These are phyloP conservation scores for Phalaenopsis equestris DNA, from an alignment of 106 monocot species.

Conservation along the genomic window DNA sequence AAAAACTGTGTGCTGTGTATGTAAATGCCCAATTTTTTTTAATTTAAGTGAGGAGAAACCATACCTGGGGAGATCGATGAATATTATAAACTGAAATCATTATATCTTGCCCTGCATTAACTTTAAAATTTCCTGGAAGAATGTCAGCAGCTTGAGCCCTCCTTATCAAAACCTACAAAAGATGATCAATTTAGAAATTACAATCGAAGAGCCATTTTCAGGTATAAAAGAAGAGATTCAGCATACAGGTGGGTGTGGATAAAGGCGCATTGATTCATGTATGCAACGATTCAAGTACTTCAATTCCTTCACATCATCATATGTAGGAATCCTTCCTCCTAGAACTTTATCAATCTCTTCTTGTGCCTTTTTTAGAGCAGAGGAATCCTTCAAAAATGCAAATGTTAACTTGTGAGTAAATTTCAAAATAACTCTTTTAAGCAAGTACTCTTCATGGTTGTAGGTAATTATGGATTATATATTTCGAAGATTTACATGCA, in stretches of 20 bases:
- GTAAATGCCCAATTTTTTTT: not conserved
- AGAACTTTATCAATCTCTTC: slow-evolving; percentile 83
- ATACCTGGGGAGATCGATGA: slow-evolving; percentile 77
- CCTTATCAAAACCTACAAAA: slow-evolving; percentile 78
- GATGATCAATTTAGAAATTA: not conserved
- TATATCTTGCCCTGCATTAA: slow-evolving; percentile 87
- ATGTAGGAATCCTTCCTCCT: slow-evolving; percentile 72
- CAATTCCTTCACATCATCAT: slow-evolving; percentile 82
- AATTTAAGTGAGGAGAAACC: not conserved
- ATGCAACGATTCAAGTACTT: slow-evolving; percentile 93
- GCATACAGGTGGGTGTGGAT: slow-evolving; percentile 95
- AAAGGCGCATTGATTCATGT: slow-evolving; percentile 92
- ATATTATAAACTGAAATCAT: slow-evolving; percentile 99
- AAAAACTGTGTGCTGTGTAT: too few species aligned
- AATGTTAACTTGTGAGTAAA: slow-evolving; percentile 11
- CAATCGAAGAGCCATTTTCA: not conserved
- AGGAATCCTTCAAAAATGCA: slow-evolving; percentile 49
- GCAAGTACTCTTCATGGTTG: not conserved
- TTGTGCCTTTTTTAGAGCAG: slow-evolving; percentile 53
- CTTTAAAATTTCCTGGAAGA: slow-evolving; percentile 88
- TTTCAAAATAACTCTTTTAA: not conserved
- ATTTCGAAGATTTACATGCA: not conserved
- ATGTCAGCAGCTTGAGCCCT: slow-evolving; percentile 76
- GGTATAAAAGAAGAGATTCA: not conserved
- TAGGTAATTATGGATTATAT: not conserved